Conservation (phyloP, 2,329 filamentous ascomycete genomes). For the Fusarium nematophilum region DNA sequence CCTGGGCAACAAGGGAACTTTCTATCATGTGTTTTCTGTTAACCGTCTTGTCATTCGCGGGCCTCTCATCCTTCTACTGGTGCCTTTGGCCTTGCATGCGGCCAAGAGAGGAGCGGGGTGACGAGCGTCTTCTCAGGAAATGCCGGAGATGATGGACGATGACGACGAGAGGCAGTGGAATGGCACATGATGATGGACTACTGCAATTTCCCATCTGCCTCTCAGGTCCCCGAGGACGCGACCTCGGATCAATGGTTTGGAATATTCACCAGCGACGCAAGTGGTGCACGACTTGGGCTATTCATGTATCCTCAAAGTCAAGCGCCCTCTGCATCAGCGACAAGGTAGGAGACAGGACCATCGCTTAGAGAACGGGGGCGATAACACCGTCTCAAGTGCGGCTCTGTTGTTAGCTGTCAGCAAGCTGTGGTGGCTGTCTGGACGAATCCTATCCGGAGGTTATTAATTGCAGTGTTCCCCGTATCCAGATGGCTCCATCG, state of each 20-base stretch:
- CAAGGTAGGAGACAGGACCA: background rate
- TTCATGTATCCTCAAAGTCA: constrained; percentile 2
- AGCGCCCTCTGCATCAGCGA: constrained; percentile 1
- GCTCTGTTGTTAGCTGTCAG: background rate
- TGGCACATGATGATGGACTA: background rate
- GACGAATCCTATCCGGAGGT: too few relatives aligned
- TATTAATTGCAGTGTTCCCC: too few relatives aligned
- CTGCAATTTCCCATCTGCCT: constrained; percentile 6
- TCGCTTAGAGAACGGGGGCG: too few relatives aligned
- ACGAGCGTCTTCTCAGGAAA: constrained; percentile 11
- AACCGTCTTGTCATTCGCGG: constrained; percentile 19
- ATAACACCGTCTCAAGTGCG: background rate
- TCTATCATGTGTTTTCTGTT: constrained; percentile 11
- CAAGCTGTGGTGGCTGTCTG: background rate
- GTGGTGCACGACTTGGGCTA: background rate
- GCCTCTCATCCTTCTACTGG: constrained; percentile 7
- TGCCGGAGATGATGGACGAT: constrained; percentile 31
- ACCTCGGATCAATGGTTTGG: background rate
- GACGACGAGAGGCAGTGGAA: constrained; percentile 20
- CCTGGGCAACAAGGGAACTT: too few relatives aligned
- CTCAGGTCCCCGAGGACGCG: background rate
- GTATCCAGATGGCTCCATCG: background rate
- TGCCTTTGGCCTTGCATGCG: constrained; percentile 9
- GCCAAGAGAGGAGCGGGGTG: constrained; percentile 12
- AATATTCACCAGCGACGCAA: background rate